Evolutionary conservation across 305 asterid species (phyloP), one percentile per base, ranked within the genome.

Genomic region (Petunia hybrid): DNA sequence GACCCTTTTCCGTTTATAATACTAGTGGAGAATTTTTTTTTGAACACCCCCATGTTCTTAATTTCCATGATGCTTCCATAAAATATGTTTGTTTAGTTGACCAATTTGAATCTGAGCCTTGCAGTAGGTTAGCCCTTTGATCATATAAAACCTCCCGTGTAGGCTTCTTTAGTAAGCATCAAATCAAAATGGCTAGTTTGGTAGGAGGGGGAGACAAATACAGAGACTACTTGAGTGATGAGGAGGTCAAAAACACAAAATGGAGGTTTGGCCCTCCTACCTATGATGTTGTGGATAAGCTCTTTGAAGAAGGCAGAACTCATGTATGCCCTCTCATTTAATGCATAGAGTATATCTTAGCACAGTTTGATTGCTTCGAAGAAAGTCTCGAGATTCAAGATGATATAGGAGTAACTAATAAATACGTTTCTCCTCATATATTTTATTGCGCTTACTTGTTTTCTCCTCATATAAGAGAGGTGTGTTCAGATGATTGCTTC

Each of bases 221-320:
- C 84, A 87, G 97, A 46, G 85, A 87, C 80, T 86, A 86, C 86
- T 83, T 91, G 79, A 92, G 78, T 67, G 89, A 87, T 60, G 94
- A 92, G 81, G 95, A 89, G 5, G 77, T 89, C 48, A 81, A 86
- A 68, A 91, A 61, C 85, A 91, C 91, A 38, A 82, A 80, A 35
- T 93, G 98, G 97, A 83, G 46, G 1, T 62, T 43, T 66, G 93
- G 92, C 1, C 91, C 94, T 84, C 97, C 98, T 1, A 89, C 89
- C 64, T 92, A 91, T 80, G 94, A 90, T 79, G 87, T 60, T 63
- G 92, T 91, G 2, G 84, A 92, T 81, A 86, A 91, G 88, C 90
- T 93, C 69, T 93, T 91, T 76, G 98, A 92, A 84, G 89, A 93
- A 81, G 94, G 90, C 42, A 85, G 91, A 85, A 89, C 94, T 67